phyloP scores from a whole-genome alignment of 768 basidiomycete genomes.

The Dacryopinax primogenitus region DNA sequence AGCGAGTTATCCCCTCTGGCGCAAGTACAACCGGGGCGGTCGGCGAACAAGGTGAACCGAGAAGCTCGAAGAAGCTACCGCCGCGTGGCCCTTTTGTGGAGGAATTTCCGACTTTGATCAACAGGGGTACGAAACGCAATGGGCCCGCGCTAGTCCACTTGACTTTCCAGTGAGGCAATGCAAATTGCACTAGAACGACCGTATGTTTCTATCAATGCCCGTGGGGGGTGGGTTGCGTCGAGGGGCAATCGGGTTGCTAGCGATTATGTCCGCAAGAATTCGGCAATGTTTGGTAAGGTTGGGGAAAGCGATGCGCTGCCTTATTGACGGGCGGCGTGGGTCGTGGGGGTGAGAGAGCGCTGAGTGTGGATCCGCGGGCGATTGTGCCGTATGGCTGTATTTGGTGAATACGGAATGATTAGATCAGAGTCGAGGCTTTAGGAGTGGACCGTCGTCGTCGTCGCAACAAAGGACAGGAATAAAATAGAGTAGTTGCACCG shows the following conservation, averaged over 20 bases:
- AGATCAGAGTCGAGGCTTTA: background rate
- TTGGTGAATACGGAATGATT: background rate
- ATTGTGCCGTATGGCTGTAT: background rate
- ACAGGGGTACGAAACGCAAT: background rate
- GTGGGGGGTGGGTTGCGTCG: too few species aligned
- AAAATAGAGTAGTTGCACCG: slow-evolving; percentile 5
- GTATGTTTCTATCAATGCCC: too few species aligned
- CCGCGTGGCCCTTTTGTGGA: background rate
- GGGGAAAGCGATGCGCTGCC: background rate
- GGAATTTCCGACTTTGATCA: background rate
- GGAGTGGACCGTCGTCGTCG: background rate
- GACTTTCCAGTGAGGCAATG: background rate
- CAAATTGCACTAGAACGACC: too few species aligned
- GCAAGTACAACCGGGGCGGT: too few species aligned
- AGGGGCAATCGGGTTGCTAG: background rate
- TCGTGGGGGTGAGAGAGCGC: background rate
- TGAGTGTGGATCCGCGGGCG: background rate
- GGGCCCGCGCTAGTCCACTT: background rate
- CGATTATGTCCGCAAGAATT: slow-evolving; percentile 1
- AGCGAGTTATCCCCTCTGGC: too few species aligned
- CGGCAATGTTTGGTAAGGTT: background rate
- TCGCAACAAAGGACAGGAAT: background rate
- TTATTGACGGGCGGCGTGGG: background rate
- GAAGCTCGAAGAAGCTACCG: too few species aligned
- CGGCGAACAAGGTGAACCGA: too few species aligned